These are phyloP conservation scores for Stachybotrys echinatus DNA, from an alignment of 2,329 filamentous ascomycete genomes.

Conservation along the genomic window DNA sequence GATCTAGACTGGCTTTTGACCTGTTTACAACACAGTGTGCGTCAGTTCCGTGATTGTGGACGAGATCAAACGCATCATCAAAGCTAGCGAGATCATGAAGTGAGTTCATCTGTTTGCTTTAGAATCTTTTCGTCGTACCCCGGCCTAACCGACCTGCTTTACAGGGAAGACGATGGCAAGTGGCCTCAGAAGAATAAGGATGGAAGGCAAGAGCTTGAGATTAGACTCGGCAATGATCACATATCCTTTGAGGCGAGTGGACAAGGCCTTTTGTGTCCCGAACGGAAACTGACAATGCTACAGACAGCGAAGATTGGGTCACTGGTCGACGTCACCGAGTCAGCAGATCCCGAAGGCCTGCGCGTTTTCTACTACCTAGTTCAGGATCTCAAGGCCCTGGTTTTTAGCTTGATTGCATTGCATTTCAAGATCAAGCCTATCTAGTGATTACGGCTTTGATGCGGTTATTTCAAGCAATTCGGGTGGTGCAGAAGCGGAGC, in stretches of 20 bases:
- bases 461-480: neutral
- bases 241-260: conserved; percentile 89
- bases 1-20: neutral
- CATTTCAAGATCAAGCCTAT: conserved; percentile 96
- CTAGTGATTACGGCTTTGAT: conserved; percentile 25
- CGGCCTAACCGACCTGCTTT: neutral
- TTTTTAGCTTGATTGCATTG: conserved; percentile 92
- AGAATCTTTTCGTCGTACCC: neutral
- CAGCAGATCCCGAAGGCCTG: conserved; percentile 89
- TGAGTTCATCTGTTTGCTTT: conserved; percentile 32
- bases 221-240: conserved; percentile 87
- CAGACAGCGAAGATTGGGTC: conserved; percentile 98
- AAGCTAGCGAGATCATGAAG: conserved; percentile 96
- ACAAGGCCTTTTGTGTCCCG: neutral
- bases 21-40: conserved; percentile 62
- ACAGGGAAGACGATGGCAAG: conserved; percentile 95
- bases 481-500: too few species aligned
- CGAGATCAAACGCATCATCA: conserved; percentile 96
- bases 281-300: conserved; percentile 4
- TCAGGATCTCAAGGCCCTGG: conserved; percentile 91
- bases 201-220: conserved; percentile 92
- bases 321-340: conserved; percentile 92
- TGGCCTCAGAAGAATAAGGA: conserved; percentile 99
- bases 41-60: conserved; percentile 86
- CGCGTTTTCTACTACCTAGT: conserved; percentile 98